Percentiles rank a stretch among this genome's conserved stretches.
Evolutionary conservation across 176 grass and related monocot species (phyloP).

Genomic region (Elaeis guineensis): DNA sequence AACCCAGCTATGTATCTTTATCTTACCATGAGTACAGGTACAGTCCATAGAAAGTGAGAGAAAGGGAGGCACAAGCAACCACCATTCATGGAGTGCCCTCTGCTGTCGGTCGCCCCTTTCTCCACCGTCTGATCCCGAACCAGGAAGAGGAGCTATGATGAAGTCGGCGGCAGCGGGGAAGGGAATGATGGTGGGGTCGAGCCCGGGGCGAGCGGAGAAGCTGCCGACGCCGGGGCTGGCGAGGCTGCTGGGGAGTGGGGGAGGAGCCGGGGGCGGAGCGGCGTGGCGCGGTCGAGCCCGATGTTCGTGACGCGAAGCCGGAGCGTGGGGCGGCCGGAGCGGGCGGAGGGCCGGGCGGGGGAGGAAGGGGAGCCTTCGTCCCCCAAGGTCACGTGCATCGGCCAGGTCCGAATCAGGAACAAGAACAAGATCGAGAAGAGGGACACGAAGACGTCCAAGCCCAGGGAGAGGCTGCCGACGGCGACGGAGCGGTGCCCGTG

Average conservation of each 20-base stretch:
- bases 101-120: too few species aligned
- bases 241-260: slow-evolving; percentile 43
- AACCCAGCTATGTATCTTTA: too few species aligned
- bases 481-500: slow-evolving; percentile 37
- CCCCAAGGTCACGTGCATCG: slow-evolving; percentile 32
- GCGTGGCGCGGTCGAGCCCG: slow-evolving; percentile 23
- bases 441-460: slow-evolving; percentile 6
- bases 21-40: too few species aligned
- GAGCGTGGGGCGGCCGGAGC: slow-evolving; percentile 15
- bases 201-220: slow-evolving; percentile 44
- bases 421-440: slow-evolving; percentile 25
- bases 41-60: too few species aligned
- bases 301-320: slow-evolving; percentile 44
- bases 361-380: slow-evolving; percentile 24
- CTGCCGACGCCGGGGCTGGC: slow-evolving; percentile 38
- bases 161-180: background rate
- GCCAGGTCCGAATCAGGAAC: slow-evolving; percentile 73
- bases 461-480: background rate
- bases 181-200: slow-evolving; percentile 39
- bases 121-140: background rate
- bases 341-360: background rate
- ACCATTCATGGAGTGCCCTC: background rate
- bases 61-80: too few species aligned
- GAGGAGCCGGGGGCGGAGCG: slow-evolving; percentile 32
- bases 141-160: background rate